Evolutionary conservation across 805 yeast species (phyloP).

Genomic region (Metschnikowia matae): DNA sequence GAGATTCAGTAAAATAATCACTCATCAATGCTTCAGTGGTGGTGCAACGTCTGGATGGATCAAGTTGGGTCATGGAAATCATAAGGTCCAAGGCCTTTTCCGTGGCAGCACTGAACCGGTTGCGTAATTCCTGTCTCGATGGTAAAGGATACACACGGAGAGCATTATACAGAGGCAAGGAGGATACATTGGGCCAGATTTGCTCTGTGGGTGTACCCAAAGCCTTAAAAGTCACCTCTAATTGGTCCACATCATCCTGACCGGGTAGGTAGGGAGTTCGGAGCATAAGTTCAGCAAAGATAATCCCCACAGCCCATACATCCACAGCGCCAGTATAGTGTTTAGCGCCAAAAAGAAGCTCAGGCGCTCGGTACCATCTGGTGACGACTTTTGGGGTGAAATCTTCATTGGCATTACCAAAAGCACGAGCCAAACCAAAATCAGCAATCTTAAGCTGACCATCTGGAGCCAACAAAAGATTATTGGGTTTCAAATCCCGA

Average conservation of each 20-base stretch:
- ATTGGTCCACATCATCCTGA: constrained; percentile 80
- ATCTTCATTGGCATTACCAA: constrained; percentile 68
- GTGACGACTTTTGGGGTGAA: constrained; percentile 95
- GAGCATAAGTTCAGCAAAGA: constrained; percentile 93
- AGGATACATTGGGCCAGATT: constrained; percentile 85
- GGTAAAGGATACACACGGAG: constrained; percentile 80
- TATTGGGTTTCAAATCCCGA: constrained; percentile 91
- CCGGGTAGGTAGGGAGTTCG: constrained; percentile 96
- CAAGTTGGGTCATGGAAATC: constrained; percentile 66
- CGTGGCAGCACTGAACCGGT: constrained; percentile 85
- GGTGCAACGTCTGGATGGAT: constrained; percentile 70
- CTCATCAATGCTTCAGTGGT: constrained; percentile 61
- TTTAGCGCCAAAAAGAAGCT: constrained; percentile 41
- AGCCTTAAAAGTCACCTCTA: constrained; percentile 91
- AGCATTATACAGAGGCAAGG: constrained; percentile 71
- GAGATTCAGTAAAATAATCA: constrained; percentile 67
- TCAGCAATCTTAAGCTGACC: constrained; percentile 94
- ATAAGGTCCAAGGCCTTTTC: constrained; percentile 76
- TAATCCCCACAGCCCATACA: constrained; percentile 48
- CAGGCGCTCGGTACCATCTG: constrained; percentile 93
- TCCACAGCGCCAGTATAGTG: constrained; percentile 44
- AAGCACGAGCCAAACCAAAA: constrained; percentile 90
- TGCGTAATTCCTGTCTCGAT: constrained; percentile 70
- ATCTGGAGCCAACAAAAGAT: constrained; percentile 76
- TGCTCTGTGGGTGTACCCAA: constrained; percentile 93